Percentiles rank a stretch among this genome's conserved stretches.
These are phyloP conservation scores for Xerocomus alliaceus DNA, from an alignment of 1,284 basidiomycete species.

Conservation along the genomic window DNA sequence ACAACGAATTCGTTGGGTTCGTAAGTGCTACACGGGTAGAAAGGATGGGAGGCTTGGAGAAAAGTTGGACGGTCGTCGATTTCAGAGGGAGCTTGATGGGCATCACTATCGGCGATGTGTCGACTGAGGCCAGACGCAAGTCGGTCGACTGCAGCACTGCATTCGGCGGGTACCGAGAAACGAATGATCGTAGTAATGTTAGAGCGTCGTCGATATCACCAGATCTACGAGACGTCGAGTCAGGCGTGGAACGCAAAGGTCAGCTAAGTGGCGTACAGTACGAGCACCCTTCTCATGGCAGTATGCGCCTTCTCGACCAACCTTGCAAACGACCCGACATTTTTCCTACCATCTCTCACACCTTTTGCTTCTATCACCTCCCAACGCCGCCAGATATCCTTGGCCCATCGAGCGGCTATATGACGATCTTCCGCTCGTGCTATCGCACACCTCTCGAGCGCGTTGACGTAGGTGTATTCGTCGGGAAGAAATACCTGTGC, in stretches of 20 bases:
- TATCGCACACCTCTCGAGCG: constrained; percentile 69
- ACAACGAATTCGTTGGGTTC: constrained; percentile 20
- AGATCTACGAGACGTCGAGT: constrained; percentile 47
- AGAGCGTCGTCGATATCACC: constrained; percentile 60
- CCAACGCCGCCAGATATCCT: constrained; percentile 69
- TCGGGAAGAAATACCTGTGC: constrained; percentile 50
- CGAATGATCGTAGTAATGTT: constrained; percentile 60
- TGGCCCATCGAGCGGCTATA: constrained; percentile 55
- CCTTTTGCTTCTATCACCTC: constrained; percentile 46
- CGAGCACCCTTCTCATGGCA: constrained; percentile 66
- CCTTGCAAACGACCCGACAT: constrained; percentile 36
- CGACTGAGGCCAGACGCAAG: not conserved
- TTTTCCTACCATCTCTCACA: constrained; percentile 32
- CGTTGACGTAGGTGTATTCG: constrained; percentile 65
- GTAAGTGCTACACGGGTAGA: constrained; percentile 61
- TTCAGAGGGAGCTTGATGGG: constrained; percentile 4
- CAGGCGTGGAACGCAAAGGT: constrained; percentile 2
- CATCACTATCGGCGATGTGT: not conserved
- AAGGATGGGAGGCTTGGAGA: constrained; percentile 51
- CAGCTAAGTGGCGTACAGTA: constrained; percentile 55
- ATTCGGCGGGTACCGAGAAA: constrained; percentile 62
- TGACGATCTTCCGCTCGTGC: constrained; percentile 56
- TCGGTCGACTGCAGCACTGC: constrained; percentile 34
- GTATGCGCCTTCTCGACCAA: constrained; percentile 69
- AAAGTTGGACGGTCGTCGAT: constrained; percentile 21